These are phyloP conservation scores for Ochetophila trinervis DNA, from an alignment of 306 rosid genomes.

Conservation along the genomic window DNA sequence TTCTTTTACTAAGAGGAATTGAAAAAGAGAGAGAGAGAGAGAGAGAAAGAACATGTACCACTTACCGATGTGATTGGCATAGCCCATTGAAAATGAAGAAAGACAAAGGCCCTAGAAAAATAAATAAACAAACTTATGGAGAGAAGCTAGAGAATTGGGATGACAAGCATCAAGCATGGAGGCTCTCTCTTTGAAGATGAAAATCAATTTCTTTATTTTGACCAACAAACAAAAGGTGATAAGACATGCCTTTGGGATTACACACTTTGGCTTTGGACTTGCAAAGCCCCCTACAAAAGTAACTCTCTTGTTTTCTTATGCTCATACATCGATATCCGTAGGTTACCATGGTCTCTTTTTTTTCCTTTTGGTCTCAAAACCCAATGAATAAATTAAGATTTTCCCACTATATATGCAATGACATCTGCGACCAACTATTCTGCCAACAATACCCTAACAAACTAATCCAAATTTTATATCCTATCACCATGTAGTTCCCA, in stretches of 20 bases:
- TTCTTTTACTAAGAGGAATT: neutral
- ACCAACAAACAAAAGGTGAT: slow-evolving; percentile 28
- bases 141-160: neutral
- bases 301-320: slow-evolving; percentile 4
- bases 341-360: slow-evolving; percentile 3
- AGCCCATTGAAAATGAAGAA: slow-evolving; percentile 11
- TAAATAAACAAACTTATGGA: neutral
- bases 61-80: slow-evolving; percentile 1
- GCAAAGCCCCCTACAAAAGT: slow-evolving; percentile 13
- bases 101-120: slow-evolving; percentile 2
- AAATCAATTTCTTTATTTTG: slow-evolving; percentile 21
- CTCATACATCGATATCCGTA: slow-evolving; percentile 18
- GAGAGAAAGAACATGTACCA: neutral
- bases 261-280: slow-evolving; percentile 25
- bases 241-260: slow-evolving; percentile 65
- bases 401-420: slow-evolving; percentile 9
- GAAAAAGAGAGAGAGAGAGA: neutral
- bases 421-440: slow-evolving; percentile 24
- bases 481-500: slow-evolving; percentile 17
- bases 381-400: slow-evolving; percentile 22
- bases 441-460: slow-evolving; percentile 19
- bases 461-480: slow-evolving; percentile 5
- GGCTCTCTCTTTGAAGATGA: slow-evolving; percentile 9
- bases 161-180: slow-evolving; percentile 15
- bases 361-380: neutral